Conservation (phyloP, 1,284 basidiomycete species). For the Ceratobasidium sp. region DNA sequence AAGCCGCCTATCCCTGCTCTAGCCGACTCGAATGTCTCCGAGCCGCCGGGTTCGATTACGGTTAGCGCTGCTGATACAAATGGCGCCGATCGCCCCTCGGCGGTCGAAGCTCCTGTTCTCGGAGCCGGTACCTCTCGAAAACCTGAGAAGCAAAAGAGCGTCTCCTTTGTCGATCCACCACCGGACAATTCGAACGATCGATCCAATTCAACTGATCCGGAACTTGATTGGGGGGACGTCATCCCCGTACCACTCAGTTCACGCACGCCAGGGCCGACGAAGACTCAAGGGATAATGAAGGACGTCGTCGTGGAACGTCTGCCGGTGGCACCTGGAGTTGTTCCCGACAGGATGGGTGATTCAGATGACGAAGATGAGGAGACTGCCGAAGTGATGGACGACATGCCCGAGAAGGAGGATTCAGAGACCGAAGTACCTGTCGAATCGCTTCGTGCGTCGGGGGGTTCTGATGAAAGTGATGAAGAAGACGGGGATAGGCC, state of each 20-base stretch:
- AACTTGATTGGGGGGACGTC: constrained; percentile 65
- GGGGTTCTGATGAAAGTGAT: constrained; percentile 64
- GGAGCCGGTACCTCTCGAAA: background rate
- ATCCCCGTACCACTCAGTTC: constrained; percentile 61
- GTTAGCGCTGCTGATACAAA: background rate
- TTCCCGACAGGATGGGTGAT: constrained; percentile 1
- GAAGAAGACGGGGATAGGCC: constrained; percentile 35
- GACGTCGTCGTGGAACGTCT: constrained; percentile 48
- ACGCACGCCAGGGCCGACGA: constrained; percentile 55
- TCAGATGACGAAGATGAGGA: constrained; percentile 19
- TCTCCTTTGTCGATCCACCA: constrained; percentile 66
- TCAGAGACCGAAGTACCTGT: constrained; percentile 54
- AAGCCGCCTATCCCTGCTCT: background rate
- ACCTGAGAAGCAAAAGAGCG: constrained; percentile 65
- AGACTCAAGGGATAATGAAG: constrained; percentile 56
- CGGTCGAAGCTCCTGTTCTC: background rate
- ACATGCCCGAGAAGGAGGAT: constrained; percentile 55
- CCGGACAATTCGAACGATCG: constrained; percentile 42
- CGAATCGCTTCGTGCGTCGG: constrained; percentile 43
- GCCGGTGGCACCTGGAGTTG: background rate
- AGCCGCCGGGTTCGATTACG: background rate
- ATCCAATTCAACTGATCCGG: background rate
- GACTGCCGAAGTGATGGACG: background rate
- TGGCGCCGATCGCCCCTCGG: too few species aligned
- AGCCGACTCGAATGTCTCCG: background rate